Conservation (phyloP, 305 asterid species). For the Solanum hybrid region DNA sequence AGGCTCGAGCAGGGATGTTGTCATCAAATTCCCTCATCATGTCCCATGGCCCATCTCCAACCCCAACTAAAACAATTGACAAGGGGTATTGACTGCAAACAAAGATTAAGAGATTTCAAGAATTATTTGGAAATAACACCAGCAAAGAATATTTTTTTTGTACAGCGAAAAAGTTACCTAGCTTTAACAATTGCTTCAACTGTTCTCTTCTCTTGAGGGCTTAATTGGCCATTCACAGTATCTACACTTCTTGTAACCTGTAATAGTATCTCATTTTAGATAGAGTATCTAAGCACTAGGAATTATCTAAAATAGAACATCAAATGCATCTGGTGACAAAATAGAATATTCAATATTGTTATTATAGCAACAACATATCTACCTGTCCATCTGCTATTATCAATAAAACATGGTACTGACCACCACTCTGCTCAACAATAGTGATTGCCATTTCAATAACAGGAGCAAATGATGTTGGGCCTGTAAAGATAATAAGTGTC, state of each 20-base stretch:
- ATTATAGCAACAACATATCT: neutral
- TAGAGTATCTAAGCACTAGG: neutral
- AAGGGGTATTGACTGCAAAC: slow-evolving; percentile 70
- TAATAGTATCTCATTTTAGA: neutral
- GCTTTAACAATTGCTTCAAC: slow-evolving; percentile 97
- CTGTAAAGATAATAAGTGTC: slow-evolving; percentile 24
- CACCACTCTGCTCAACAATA: slow-evolving; percentile 81
- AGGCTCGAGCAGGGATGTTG: slow-evolving; percentile 87
- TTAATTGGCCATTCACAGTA: slow-evolving; percentile 63
- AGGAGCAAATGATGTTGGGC: slow-evolving; percentile 95
- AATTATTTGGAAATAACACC: neutral
- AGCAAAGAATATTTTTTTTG: neutral
- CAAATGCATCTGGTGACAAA: neutral
- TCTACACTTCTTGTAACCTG: slow-evolving; percentile 94
- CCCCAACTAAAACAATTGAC: slow-evolving; percentile 85
- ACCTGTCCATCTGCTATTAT: slow-evolving; percentile 96
- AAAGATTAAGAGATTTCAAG: slow-evolving; percentile 2
- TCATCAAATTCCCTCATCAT: slow-evolving; percentile 98
- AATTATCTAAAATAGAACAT: neutral
- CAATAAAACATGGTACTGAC: slow-evolving; percentile 81
- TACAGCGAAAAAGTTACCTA: slow-evolving; percentile 40
- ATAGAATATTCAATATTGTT: neutral
- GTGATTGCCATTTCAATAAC: slow-evolving; percentile 82
- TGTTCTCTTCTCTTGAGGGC: slow-evolving; percentile 85
- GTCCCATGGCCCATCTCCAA: slow-evolving; percentile 99